Percentiles rank a stretch among this genome's conserved stretches.
Evolutionary conservation across 2,329 filamentous ascomycete species (phyloP).

Genomic region (Alternaria longipes): DNA sequence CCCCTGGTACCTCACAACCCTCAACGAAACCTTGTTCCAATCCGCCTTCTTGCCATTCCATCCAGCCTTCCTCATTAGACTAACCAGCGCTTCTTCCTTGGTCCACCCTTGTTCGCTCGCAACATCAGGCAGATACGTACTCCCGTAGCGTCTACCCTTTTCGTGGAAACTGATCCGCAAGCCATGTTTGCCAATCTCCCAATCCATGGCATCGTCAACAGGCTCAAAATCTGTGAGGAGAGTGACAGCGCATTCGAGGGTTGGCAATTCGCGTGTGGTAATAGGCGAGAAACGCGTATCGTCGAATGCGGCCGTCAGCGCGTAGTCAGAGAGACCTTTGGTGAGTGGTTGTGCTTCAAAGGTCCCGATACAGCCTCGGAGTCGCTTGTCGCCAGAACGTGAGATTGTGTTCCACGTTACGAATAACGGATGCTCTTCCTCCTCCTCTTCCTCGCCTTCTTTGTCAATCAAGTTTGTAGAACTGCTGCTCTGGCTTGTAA

Average conservation of each 20-base stretch:
- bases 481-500: slow-evolving; percentile 52
- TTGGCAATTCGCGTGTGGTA: slow-evolving; percentile 50
- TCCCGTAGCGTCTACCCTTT: slow-evolving; percentile 75
- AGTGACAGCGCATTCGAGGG: slow-evolving; percentile 67
- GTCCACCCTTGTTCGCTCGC: slow-evolving; percentile 93
- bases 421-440: slow-evolving; percentile 74
- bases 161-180: slow-evolving; percentile 86
- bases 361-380: slow-evolving; percentile 96
- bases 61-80: slow-evolving; percentile 92
- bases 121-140: slow-evolving; percentile 93
- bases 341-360: slow-evolving; percentile 17
- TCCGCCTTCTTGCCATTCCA: slow-evolving; percentile 74
- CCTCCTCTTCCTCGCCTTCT: slow-evolving; percentile 34
- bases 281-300: slow-evolving; percentile 70
- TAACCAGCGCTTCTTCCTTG: slow-evolving; percentile 89
- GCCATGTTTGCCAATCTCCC: slow-evolving; percentile 86
- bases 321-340: slow-evolving; percentile 17
- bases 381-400: slow-evolving; percentile 64
- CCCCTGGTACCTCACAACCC: slow-evolving; percentile 86
- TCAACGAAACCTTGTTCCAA: slow-evolving; percentile 82
- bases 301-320: slow-evolving; percentile 61
- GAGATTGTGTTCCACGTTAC: slow-evolving; percentile 91
- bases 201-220: slow-evolving; percentile 77
- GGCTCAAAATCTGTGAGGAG: slow-evolving; percentile 87
- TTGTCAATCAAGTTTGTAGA: slow-evolving; percentile 47